A percentile compares a stretch with the other conserved stretches of the same genome.
These are phyloP conservation scores for Mycena olivaceomarginata DNA, from an alignment of 768 basidiomycete species.

Conservation along the genomic window DNA sequence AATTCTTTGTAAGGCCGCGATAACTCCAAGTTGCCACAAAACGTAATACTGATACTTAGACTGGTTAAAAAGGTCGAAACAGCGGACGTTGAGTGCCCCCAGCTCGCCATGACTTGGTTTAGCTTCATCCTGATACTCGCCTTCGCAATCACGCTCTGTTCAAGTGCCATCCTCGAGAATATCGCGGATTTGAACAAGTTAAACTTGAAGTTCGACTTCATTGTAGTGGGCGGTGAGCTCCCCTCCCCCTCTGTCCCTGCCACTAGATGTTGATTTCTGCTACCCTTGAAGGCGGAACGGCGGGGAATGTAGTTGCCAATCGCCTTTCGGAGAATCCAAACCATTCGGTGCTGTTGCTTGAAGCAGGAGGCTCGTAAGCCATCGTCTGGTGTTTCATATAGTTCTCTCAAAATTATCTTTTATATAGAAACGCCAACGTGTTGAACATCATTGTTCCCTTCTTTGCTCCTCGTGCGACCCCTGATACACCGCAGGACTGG, in stretches of 20 bases:
- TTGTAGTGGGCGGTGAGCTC: slow-evolving; percentile 17
- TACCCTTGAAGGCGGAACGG: slow-evolving; percentile 45
- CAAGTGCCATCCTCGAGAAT: slow-evolving; percentile 8
- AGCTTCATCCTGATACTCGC: background rate
- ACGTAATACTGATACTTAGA: too few species aligned
- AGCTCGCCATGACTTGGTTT: background rate
- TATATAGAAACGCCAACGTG: slow-evolving; percentile 10
- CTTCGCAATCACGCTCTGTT: background rate
- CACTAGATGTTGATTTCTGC: background rate
- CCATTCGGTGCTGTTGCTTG: slow-evolving; percentile 49
- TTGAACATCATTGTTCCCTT: slow-evolving; percentile 28
- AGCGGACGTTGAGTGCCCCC: too few species aligned
- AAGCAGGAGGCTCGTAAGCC: slow-evolving; percentile 50
- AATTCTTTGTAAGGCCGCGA: too few species aligned
- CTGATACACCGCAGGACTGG: slow-evolving; percentile 31
- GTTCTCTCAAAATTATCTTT: background rate
- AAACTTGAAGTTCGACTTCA: slow-evolving; percentile 29
- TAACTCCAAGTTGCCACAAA: too few species aligned
- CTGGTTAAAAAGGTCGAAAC: too few species aligned
- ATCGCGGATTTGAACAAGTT: slow-evolving; percentile 19
- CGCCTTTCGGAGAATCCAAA: slow-evolving; percentile 48
- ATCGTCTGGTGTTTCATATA: background rate
- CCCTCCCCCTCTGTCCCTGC: too few species aligned
- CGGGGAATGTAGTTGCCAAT: slow-evolving; percentile 51
- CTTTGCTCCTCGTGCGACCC: slow-evolving; percentile 1